Percentiles rank a stretch among this genome's conserved stretches.
Conservation (phyloP, 129 eudicot species). For the Lonicera japonica region DNA sequence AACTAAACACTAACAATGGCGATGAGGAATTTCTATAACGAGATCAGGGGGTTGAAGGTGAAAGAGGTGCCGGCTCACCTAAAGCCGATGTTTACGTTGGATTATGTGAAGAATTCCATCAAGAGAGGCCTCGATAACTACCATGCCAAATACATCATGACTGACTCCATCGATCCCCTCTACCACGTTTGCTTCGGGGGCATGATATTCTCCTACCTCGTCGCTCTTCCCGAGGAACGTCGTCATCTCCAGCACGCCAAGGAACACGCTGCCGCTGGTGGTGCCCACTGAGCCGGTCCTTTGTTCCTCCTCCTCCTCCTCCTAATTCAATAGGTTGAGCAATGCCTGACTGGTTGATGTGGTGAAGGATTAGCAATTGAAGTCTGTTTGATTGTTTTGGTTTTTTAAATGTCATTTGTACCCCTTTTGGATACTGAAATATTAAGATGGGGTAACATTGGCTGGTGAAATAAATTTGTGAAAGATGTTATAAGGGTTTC, state of each 20-base stretch:
- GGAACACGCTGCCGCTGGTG: too few species aligned
- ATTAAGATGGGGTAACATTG: neutral
- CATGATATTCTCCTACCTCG: conserved; percentile 70
- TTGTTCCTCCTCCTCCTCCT: too few species aligned
- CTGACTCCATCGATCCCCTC: conserved; percentile 59
- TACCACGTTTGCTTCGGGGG: conserved; percentile 87
- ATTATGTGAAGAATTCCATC: conserved; percentile 40
- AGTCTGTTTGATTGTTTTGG: neutral
- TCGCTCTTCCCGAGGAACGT: conserved; percentile 91
- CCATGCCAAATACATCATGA: conserved; percentile 74
- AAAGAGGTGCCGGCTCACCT: conserved; percentile 54
- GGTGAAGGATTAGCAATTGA: neutral
- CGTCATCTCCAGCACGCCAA: conserved; percentile 74
- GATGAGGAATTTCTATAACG: conserved; percentile 54
- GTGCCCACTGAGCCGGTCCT: conserved; percentile 27
- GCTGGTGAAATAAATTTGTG: conserved; percentile 6
- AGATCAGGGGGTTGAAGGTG: conserved; percentile 63
- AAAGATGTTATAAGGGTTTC: neutral
- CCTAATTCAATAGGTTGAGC: too few species aligned
- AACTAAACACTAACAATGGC: conserved; percentile 45
- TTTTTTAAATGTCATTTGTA: neutral
- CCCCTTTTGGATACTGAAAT: conserved; percentile 1
- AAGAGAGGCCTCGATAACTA: conserved; percentile 55
- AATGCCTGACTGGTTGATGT: neutral
- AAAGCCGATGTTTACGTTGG: conserved; percentile 32